Evolutionary conservation across 805 yeast species (phyloP).

Genomic region (Geotrichum ghanense): DNA sequence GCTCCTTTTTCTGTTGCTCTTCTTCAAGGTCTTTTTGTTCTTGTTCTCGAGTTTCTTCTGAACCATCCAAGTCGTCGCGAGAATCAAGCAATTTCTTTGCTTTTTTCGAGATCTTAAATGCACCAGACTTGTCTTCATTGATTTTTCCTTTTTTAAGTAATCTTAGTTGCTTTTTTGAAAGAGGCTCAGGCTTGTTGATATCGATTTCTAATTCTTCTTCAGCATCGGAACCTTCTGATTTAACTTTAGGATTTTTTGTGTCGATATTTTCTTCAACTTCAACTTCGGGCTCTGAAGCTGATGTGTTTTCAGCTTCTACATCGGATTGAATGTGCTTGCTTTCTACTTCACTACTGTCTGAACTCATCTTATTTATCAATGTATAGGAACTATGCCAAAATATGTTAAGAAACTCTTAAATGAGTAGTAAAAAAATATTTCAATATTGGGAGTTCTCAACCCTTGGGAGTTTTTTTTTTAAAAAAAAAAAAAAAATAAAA

Average conservation of each 20-base stretch:
- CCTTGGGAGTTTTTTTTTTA: too few species aligned
- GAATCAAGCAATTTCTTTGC: slow-evolving; percentile 25
- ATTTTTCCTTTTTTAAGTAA: slow-evolving; percentile 53
- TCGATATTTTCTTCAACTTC: neutral
- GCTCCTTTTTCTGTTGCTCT: slow-evolving; percentile 13
- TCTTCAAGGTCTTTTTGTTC: slow-evolving; percentile 24
- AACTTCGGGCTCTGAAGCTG: neutral
- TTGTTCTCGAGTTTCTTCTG: slow-evolving; percentile 22
- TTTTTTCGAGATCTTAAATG: slow-evolving; percentile 29
- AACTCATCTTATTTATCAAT: neutral
- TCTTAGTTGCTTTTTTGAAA: slow-evolving; percentile 87
- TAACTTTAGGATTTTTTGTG: neutral
- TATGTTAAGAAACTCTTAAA: neutral
- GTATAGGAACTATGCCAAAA: neutral
- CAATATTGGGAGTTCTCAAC: neutral
- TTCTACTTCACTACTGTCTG: neutral
- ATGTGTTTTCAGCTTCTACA: neutral
- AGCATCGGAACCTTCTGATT: too few species aligned
- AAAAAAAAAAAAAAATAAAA: too few species aligned
- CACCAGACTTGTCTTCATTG: slow-evolving; percentile 18
- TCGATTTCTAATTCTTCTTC: slow-evolving; percentile 32
- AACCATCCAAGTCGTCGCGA: slow-evolving; percentile 11
- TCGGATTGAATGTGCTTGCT: neutral
- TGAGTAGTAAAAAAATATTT: neutral
- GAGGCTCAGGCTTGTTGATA: slow-evolving; percentile 53